These are phyloP conservation scores for Globisporangium mamillatum DNA, from an alignment of 352 stramenopile genomes.

Conservation along the genomic window DNA sequence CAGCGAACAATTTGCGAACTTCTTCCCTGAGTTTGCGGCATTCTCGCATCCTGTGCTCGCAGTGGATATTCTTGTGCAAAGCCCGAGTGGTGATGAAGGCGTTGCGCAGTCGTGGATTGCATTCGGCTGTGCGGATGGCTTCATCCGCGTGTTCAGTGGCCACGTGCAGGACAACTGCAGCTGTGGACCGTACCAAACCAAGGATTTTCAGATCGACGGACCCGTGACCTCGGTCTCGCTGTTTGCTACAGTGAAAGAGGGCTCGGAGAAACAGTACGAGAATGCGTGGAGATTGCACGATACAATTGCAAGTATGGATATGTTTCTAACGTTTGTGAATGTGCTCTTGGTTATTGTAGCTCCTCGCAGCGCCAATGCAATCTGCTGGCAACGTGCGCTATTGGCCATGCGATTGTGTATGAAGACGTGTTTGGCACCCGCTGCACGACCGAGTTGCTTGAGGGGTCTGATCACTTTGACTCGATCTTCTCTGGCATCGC, in stretches of 20 bases:
- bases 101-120: slow-evolving; percentile 31
- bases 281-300: background rate
- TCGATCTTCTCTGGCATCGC: slow-evolving; percentile 53
- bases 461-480: slow-evolving; percentile 55
- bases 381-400: slow-evolving; percentile 57
- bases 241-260: slow-evolving; percentile 23
- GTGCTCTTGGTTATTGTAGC: background rate
- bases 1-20: slow-evolving; percentile 59
- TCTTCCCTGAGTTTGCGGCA: slow-evolving; percentile 66
- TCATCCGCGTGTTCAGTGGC: slow-evolving; percentile 53
- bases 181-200: slow-evolving; percentile 42
- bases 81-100: background rate
- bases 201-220: slow-evolving; percentile 55
- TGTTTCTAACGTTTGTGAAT: background rate
- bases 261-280: background rate
- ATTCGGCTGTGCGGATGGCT: slow-evolving; percentile 68
- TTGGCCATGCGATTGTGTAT: slow-evolving; percentile 53
- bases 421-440: slow-evolving; percentile 44
- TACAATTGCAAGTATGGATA: background rate
- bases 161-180: slow-evolving; percentile 28
- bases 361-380: slow-evolving; percentile 30
- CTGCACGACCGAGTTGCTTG: slow-evolving; percentile 22
- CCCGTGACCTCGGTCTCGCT: slow-evolving; percentile 61
- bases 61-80: slow-evolving; percentile 33
- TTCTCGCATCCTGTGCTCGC: slow-evolving; percentile 56